Conservation (phyloP, 345 rosid species). For the Angophora floribunda region DNA sequence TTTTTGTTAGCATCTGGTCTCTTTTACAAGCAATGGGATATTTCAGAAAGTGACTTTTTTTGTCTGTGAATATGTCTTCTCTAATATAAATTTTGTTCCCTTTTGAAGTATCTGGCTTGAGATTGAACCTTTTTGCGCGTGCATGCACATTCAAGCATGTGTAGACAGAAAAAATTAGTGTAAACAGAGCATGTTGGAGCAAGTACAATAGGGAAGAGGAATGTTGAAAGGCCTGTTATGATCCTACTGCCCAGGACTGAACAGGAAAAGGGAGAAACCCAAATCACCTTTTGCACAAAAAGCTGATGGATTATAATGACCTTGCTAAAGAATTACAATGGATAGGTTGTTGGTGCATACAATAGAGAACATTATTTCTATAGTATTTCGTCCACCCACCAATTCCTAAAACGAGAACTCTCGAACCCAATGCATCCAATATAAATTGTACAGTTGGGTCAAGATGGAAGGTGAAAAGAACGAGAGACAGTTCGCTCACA, state of each 20-base stretch:
- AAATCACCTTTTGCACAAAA: neutral
- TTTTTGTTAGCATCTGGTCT: neutral
- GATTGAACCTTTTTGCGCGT: neutral
- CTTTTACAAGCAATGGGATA: slow-evolving; percentile 1
- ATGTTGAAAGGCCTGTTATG: neutral
- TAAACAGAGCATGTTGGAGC: neutral
- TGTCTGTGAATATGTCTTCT: neutral
- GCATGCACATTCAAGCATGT: neutral
- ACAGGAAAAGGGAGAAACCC: neutral
- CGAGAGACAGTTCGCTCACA: neutral
- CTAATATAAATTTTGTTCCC: neutral
- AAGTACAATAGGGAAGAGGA: neutral
- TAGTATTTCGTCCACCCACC: neutral
- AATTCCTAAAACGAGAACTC: neutral
- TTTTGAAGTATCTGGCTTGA: neutral
- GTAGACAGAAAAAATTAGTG: neutral
- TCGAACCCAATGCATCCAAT: neutral
- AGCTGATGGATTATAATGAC: neutral
- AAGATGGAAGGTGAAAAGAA: neutral
- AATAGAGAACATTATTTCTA: neutral
- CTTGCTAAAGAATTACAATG: neutral
- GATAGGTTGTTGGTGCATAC: neutral
- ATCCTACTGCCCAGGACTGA: neutral
- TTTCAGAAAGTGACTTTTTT: neutral
- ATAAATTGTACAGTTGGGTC: neutral